phyloP scores from a whole-genome alignment of 768 basidiomycete species.

The Tulasnella sp. region DNA sequence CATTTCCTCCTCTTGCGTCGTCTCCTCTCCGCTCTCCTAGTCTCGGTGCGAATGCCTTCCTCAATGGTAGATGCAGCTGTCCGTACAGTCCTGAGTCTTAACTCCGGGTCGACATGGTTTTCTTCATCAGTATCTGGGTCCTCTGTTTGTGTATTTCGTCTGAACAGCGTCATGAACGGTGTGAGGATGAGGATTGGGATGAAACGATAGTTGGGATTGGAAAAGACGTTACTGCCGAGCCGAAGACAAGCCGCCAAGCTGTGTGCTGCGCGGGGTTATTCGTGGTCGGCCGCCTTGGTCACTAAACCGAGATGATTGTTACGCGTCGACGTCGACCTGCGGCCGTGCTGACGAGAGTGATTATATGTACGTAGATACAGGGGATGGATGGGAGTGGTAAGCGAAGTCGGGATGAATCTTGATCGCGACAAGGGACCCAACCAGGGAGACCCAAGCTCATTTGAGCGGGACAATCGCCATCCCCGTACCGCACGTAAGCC shows the following conservation, averaged over 20 bases:
- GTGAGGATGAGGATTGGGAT: not conserved
- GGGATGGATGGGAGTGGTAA: not conserved
- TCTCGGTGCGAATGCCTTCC: constrained; percentile 72
- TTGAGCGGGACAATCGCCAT: too few relatives aligned
- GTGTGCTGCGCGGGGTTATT: not conserved
- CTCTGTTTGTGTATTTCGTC: not conserved
- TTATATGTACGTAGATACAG: not conserved
- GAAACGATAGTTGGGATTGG: not conserved
- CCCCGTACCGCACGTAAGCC: too few relatives aligned
- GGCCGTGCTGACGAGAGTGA: not conserved
- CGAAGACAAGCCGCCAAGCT: not conserved
- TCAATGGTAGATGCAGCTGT: constrained; percentile 87
- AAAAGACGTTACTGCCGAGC: not conserved
- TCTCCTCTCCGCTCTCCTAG: constrained; percentile 6
- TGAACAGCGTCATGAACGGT: constrained; percentile 9
- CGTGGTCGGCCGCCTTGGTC: not conserved
- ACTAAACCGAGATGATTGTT: not conserved
- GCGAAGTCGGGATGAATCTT: not conserved
- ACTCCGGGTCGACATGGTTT: constrained; percentile 52
- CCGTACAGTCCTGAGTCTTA: constrained; percentile 82
- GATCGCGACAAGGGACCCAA: not conserved
- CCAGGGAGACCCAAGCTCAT: too few relatives aligned
- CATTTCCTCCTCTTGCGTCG: constrained; percentile 15
- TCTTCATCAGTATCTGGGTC: constrained; percentile 15
- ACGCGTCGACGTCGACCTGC: not conserved